Conservation (phyloP, 495 filamentous ascomycete genomes). For the Lasiosphaeriaceae sp. region DNA sequence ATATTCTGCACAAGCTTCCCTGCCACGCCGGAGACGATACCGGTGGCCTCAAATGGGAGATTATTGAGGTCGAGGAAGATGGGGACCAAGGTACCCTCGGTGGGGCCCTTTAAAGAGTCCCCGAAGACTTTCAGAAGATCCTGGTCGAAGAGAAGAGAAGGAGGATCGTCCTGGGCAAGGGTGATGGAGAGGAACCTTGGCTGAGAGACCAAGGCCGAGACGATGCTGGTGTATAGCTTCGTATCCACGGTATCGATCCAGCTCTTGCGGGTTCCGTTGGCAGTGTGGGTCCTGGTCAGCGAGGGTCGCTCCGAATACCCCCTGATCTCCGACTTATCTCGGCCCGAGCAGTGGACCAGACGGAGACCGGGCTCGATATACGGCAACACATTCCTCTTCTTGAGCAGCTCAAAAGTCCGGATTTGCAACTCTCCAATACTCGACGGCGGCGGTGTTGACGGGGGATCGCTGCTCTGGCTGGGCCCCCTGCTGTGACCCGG, state of each 20-base stretch:
- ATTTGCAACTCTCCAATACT: slow-evolving; percentile 73
- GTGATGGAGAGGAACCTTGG: slow-evolving; percentile 85
- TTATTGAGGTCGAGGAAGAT: slow-evolving; percentile 83
- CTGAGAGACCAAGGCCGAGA: slow-evolving; percentile 64
- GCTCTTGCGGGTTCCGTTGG: slow-evolving; percentile 21
- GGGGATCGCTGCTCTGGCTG: slow-evolving; percentile 44
- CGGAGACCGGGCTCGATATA: slow-evolving; percentile 62
- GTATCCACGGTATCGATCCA: slow-evolving; percentile 54
- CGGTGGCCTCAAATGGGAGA: slow-evolving; percentile 83
- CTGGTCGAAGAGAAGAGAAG: slow-evolving; percentile 77
- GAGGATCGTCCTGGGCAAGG: slow-evolving; percentile 77
- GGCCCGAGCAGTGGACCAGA: slow-evolving; percentile 80
- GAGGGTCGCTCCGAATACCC: slow-evolving; percentile 25
- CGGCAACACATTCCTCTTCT: slow-evolving; percentile 68
- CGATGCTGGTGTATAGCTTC: slow-evolving; percentile 63
- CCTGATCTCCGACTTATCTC: slow-evolving; percentile 25
- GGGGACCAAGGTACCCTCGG: slow-evolving; percentile 75
- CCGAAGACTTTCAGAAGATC: slow-evolving; percentile 62
- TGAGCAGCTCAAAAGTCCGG: slow-evolving; percentile 74
- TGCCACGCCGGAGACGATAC: slow-evolving; percentile 90
- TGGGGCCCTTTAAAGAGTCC: slow-evolving; percentile 71
- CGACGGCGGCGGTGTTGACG: slow-evolving; percentile 72
- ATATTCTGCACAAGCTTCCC: slow-evolving; percentile 65
- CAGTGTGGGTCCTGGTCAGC: not conserved
- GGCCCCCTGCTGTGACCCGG: slow-evolving; percentile 44